Percentiles rank a stretch among this genome's conserved stretches.
Evolutionary conservation across 768 basidiomycete genomes (phyloP).

Genomic region (Boletus rubroflammeus): DNA sequence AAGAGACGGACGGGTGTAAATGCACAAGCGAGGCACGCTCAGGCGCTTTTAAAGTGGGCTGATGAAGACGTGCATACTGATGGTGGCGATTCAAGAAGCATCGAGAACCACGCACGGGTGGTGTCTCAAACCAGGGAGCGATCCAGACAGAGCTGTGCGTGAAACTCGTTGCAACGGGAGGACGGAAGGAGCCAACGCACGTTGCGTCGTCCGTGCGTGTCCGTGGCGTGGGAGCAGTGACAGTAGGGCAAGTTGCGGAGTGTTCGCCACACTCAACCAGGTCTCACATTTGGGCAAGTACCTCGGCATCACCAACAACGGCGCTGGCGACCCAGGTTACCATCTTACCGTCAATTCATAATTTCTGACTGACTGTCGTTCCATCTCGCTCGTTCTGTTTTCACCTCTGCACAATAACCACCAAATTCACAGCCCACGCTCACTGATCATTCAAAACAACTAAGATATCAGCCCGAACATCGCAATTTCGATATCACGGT

Average conservation of each 20-base stretch:
- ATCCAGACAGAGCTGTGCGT: background rate
- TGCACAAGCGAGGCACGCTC: background rate
- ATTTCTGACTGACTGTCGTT: constrained; percentile 14
- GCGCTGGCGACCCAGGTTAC: constrained; percentile 11
- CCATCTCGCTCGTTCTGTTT: constrained; percentile 15
- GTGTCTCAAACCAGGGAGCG: background rate
- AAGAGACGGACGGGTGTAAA: constrained; percentile 2
- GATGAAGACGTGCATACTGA: background rate
- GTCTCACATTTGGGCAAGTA: constrained; percentile 13
- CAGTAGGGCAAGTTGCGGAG: background rate
- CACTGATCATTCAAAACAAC: constrained; percentile 2
- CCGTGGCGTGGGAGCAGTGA: constrained; percentile 26
- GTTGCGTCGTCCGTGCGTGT: background rate
- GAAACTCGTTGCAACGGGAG: constrained; percentile 5
- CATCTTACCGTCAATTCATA: constrained; percentile 3
- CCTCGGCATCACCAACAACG: constrained; percentile 9
- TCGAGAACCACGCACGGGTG: background rate
- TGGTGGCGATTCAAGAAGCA: background rate
- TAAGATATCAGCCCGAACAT: background rate
- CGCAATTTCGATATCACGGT: constrained; percentile 2
- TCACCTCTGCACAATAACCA: constrained; percentile 5
- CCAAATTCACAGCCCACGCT: constrained; percentile 4
- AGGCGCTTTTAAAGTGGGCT: constrained; percentile 5
- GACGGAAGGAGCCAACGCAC: background rate
- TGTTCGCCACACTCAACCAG: constrained; percentile 15